phyloP scores from a whole-genome alignment of 805 yeast species.

The Limtongia smithiae region DNA sequence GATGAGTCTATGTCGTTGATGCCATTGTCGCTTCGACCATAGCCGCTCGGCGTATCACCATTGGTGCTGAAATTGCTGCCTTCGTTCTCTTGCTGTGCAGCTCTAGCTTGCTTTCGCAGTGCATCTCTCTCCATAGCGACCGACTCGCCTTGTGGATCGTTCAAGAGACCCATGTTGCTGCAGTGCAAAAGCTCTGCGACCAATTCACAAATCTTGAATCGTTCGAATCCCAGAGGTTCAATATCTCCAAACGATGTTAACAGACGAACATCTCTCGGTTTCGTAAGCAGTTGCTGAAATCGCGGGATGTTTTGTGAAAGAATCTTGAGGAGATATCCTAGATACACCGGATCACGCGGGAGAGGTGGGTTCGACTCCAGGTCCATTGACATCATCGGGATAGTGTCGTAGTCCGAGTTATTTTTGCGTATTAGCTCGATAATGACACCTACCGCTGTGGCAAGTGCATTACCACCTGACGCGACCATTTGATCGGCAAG shows the following conservation, averaged over 20 bases:
- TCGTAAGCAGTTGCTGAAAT: conserved; percentile 58
- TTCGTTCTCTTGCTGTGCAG: no score
- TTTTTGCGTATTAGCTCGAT: conserved; percentile 93
- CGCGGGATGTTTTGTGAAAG: conserved; percentile 71
- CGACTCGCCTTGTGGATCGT: conserved; percentile 67
- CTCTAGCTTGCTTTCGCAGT: conserved; percentile 45
- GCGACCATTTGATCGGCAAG: conserved; percentile 79
- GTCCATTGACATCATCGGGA: conserved; percentile 78
- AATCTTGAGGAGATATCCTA: conserved; percentile 77
- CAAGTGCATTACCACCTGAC: conserved; percentile 70
- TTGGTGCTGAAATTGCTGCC: not conserved
- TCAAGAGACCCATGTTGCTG: conserved; percentile 91
- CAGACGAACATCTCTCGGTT: conserved; percentile 39
- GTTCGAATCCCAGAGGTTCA: conserved; percentile 83
- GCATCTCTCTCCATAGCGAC: conserved; percentile 66
- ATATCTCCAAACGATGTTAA: conserved; percentile 63
- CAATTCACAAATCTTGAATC: conserved; percentile 85
- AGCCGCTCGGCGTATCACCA: conserved; percentile 3
- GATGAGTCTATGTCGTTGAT: conserved; percentile 13
- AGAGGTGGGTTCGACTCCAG: conserved; percentile 89
- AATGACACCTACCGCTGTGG: conserved; percentile 91
- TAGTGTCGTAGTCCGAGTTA: conserved; percentile 89
- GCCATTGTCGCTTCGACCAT: conserved; percentile 5
- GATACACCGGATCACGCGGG: conserved; percentile 85
- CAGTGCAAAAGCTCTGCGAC: conserved; percentile 94